Conservation (phyloP, 2,329 filamentous ascomycete species). For the Phoma herbarum region DNA sequence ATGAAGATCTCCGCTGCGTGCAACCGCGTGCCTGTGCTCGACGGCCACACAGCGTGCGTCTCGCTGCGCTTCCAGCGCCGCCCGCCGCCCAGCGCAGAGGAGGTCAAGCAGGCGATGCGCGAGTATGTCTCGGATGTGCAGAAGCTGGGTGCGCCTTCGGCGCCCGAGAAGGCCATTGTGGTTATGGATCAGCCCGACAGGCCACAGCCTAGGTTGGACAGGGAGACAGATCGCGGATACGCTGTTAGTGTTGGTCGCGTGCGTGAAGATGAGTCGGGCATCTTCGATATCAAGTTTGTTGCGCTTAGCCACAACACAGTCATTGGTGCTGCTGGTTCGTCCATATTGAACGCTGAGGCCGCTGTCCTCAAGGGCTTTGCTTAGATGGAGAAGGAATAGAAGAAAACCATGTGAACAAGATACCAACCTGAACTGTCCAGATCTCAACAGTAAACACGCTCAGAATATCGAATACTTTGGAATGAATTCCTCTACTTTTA, state of each 20-base stretch:
- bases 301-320: slow-evolving; percentile 92
- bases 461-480: background rate
- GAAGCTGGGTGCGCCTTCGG: slow-evolving; percentile 84
- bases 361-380: slow-evolving; percentile 89
- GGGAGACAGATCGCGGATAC: slow-evolving; percentile 85
- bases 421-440: background rate
- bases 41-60: slow-evolving; percentile 95
- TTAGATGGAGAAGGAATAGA: slow-evolving; percentile 20
- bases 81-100: slow-evolving; percentile 75
- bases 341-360: slow-evolving; percentile 92
- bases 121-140: slow-evolving; percentile 85
- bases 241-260: slow-evolving; percentile 90
- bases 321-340: slow-evolving; percentile 94
- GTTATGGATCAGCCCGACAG: slow-evolving; percentile 91
- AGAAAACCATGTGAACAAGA: background rate
- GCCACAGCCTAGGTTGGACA: slow-evolving; percentile 89
- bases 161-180: slow-evolving; percentile 80
- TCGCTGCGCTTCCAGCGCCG: slow-evolving; percentile 81
- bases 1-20: slow-evolving; percentile 86
- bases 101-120: slow-evolving; percentile 80
- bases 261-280: slow-evolving; percentile 82
- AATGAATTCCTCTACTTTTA: no score
- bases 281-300: slow-evolving; percentile 96
- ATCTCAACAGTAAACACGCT: background rate
- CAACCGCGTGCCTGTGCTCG: slow-evolving; percentile 92